Base-by-base conservation (phyloP, 257 asterid genomes). In the Solanum pimpinellifolium region DNA sequence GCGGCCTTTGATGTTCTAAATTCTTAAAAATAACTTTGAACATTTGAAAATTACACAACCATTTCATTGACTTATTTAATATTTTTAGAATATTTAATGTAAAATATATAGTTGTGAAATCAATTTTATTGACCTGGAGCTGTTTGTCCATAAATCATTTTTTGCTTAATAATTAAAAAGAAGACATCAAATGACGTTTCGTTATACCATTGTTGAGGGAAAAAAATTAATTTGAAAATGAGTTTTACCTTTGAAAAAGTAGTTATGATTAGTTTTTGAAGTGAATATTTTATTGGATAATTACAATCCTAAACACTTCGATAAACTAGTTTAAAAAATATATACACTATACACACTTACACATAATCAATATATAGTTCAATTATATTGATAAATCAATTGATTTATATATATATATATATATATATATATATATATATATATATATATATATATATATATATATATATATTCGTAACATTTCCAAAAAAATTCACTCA, bases 211-310 rank as follows among this genome's bases (percentile, higher is more conserved):
- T 59, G 12, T 59, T 7, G 27, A 59, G 66, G 3, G 66, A 3
- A 59, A 59, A 20, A 59, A 59, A 56, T 9, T 59, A 59, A 59
- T 59, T 59, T 59, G 27, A 21, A 59, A 25, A 21, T 59, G 66
- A 59, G 27, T 59, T 59, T 21, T 21, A 59, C 5, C 66, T 59
- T 59, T 59, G 27, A 59, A 59, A 59, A 14, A 68, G 8, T 62
- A 14, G 31, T n/a, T 29, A 10, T 62, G 7, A 62, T 4, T 62
- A 62, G 31, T 62, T 62, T 60, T n/a, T 10, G 3, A n/a, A 62
- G 2, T 62, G 3, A 62, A 3, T n/a, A 10, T n/a, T 56, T 7
- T 9, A 0, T 2, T 5, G 3, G 1, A n/a, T 62, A 4, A 3
- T 62, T 62, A 1, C 16, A 7, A 62, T n/a, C 0, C 70, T 62